Base-by-base conservation (phyloP, 108 stramenopile species). In the Skeletonema marinoi region DNA sequence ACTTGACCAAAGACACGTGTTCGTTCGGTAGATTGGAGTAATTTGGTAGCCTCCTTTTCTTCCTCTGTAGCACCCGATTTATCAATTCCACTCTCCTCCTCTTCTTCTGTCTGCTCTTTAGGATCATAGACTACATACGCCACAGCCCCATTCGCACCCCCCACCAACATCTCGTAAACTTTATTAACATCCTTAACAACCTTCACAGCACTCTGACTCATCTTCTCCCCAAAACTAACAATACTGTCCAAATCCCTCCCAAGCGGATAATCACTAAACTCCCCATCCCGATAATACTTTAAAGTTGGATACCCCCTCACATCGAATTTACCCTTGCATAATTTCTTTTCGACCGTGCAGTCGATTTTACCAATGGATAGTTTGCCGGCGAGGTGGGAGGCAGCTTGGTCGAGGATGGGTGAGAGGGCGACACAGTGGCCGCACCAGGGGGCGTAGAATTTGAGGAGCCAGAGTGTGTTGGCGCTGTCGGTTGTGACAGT, bases 331-430 rank as follows among this genome's bases (percentile, higher is more conserved):
- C 39, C 9, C 11, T 90, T 72, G 65, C 95, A 96, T 30, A 93
- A 46, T 10, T 21, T 2, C 64, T 88, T 91, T 54, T 92, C 85
- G 4, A 46, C 30, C 3, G 95, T 96, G 77, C 95, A 96, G 72
- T 96, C 95, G 44, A 96, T 81, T 48, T 85, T 93, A 1, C 92
- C 95, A 71, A 96, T 92, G 48, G 95, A 85, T 87, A 96, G 75
- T 82, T 91, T 86, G 6, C 92, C 92, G 16, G 80, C 67, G 32
- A 93, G 9, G 16, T 74, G 64, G 7, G 89, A 84, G 13, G 95
- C 92, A 3, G 87, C 78, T 25, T 79, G n/a, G 12, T 92, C 84
- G 70, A 96, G 71, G 3, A 90, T 80, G 0, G 93, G 90, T 3
- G 88, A 86, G 58, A 93, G 75, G 36, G 70, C 62, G 56, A 88